These are phyloP conservation scores for Chlamydomonas sp. DNA, from an alignment of 139 green algal species.

Conservation along the genomic window DNA sequence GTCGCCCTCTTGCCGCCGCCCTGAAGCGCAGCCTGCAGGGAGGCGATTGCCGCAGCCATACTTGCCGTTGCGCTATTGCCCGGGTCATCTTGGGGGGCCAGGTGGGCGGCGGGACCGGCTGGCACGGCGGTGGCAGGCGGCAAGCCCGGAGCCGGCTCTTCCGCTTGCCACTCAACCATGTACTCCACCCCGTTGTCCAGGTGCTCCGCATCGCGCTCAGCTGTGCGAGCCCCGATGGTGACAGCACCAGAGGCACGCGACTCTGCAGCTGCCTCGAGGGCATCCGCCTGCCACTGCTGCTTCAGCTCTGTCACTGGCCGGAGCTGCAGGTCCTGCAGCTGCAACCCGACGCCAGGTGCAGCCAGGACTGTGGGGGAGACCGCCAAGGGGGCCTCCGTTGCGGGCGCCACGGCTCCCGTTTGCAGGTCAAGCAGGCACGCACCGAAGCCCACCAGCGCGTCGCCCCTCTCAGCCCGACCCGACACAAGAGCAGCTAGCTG, in stretches of 20 bases:
- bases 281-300: neutral
- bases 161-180: conserved; percentile 17
- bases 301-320: neutral
- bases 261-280: neutral
- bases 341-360: neutral
- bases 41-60: too few relatives aligned
- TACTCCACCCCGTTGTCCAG: neutral
- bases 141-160: neutral
- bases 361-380: too few relatives aligned
- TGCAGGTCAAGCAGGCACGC: neutral
- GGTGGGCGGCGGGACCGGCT: too few relatives aligned
- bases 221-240: too few relatives aligned
- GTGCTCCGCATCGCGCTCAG: neutral
- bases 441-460: neutral
- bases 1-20: too few relatives aligned
- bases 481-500: neutral
- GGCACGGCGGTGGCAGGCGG: neutral
- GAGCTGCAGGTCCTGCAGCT: neutral
- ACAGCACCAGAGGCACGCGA: too few relatives aligned
- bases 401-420: too few relatives aligned
- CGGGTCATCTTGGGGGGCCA: too few relatives aligned
- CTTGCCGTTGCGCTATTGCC: too few relatives aligned
- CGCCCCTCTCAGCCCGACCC: too few relatives aligned
- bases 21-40: too few relatives aligned
- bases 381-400: too few relatives aligned